Percentiles rank a stretch among this genome's conserved stretches.
Conservation (phyloP, 106 monocot species). For the Allium sativum region DNA sequence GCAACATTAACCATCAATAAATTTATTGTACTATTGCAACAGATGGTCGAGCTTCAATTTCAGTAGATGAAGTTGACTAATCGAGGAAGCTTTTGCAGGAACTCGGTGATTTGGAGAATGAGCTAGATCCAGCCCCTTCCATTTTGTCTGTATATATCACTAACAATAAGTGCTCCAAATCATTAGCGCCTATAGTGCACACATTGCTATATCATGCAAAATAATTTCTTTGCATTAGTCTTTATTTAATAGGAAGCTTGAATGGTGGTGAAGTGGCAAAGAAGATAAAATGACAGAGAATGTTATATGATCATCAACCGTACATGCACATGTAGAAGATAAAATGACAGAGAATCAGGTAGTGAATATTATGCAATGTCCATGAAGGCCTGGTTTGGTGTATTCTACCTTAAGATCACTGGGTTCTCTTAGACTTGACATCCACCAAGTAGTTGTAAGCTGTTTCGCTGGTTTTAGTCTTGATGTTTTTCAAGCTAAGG, state of each 20-base stretch:
- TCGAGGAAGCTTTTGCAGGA: slow-evolving; percentile 78
- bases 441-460: slow-evolving; percentile 86
- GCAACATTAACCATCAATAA: too few species aligned
- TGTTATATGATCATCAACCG: too few species aligned
- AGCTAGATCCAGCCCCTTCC: slow-evolving; percentile 40
- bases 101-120: slow-evolving; percentile 66
- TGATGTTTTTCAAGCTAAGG: slow-evolving; percentile 80
- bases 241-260: slow-evolving; percentile 37
- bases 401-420: slow-evolving; percentile 72
- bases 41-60: slow-evolving; percentile 76
- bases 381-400: slow-evolving; percentile 57
- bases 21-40: slow-evolving; percentile 1
- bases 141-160: slow-evolving; percentile 31
- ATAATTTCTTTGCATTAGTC: slow-evolving; percentile 44
- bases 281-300: too few species aligned
- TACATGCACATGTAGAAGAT: slow-evolving; percentile 55
- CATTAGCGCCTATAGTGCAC: slow-evolving; percentile 43
- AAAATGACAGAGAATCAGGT: slow-evolving; percentile 51
- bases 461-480: slow-evolving; percentile 78
- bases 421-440: slow-evolving; percentile 64
- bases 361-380: slow-evolving; percentile 88
- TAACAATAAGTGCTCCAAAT: slow-evolving; percentile 46
- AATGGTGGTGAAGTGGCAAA: slow-evolving; percentile 44
- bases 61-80: slow-evolving; percentile 74
- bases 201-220: slow-evolving; percentile 53